Percentiles rank a stretch among this genome's conserved stretches.
Evolutionary conservation across 148 eudicot genomes (phyloP).

Genomic region (Bassia scoparia): DNA sequence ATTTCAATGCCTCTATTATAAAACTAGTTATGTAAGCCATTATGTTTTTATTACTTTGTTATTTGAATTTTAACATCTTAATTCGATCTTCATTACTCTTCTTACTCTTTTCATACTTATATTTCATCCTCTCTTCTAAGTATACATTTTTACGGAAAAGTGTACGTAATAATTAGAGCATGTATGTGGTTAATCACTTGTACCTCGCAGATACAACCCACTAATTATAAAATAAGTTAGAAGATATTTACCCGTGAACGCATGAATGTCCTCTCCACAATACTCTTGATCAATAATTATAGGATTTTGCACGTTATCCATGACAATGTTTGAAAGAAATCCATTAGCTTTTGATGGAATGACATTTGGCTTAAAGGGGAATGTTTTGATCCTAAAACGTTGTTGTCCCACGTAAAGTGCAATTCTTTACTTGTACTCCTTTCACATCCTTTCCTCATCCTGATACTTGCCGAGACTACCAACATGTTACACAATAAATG

Average conservation of each 20-base stretch:
- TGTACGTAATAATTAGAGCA: no score
- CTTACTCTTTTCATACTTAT: no score
- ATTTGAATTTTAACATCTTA: no score
- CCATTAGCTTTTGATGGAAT: slow-evolving; percentile 32
- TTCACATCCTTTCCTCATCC: slow-evolving; percentile 51
- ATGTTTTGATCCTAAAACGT: slow-evolving; percentile 42
- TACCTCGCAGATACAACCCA: no score
- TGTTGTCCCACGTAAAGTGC: slow-evolving; percentile 39
- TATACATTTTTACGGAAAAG: no score
- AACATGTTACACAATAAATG: slow-evolving; percentile 30
- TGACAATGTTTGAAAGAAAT: slow-evolving; percentile 28
- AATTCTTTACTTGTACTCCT: slow-evolving; percentile 57
- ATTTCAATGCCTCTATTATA: no score
- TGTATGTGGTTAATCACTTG: no score
- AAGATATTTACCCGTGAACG: slow-evolving; percentile 19
- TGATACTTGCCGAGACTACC: slow-evolving; percentile 75
- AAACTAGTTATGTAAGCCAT: no score
- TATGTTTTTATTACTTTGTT: no score
- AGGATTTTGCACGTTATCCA: slow-evolving; percentile 36
- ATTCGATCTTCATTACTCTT: no score
- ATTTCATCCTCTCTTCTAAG: no score
- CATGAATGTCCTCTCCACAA: slow-evolving; percentile 35
- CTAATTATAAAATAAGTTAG: no score
- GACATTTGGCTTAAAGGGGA: slow-evolving; percentile 28
- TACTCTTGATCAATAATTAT: slow-evolving; percentile 42